Evolutionary conservation across 163 green algal species (phyloP), one percentile per base, ranked within the genome.

Genomic region (Coccomyxa subellipsoidea): DNA sequence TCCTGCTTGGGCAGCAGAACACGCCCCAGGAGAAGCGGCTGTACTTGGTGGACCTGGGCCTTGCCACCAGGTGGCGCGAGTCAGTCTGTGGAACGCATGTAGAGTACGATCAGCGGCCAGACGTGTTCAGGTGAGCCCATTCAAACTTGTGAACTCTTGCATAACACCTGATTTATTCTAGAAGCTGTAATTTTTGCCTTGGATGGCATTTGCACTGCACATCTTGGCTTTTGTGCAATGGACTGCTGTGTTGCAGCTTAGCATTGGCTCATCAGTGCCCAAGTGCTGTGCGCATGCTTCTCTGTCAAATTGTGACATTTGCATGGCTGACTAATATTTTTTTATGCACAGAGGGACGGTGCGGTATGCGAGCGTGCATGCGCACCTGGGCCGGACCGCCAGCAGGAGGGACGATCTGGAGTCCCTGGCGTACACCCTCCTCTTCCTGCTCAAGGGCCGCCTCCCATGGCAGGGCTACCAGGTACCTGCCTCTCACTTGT

Each of bases 381-480:
- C 97, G 40, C 97, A 99, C 88, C 90, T 99, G 40, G 97, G 97
- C 0, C 90, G 97, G 39, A 99, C 96, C 12, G 97, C 95, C 69
- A 95, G 88, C 47, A 89, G 97, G 29, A 89, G 97, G 9, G 97
- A 99, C 83, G 97, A 99, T 87, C 88, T 99, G 18, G 97, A 99
- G 93, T 97, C 91, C 1, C 92, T 99, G 37, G 97, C 96, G 18
- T 99, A 99, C 93, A 99, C 97, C 34, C 94, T 99, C 81, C 86
- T 99, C 15, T 99, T 99, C 88, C 92, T 99, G 84, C 91, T 99
- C 23, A 96, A 97, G 76, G 96, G 96, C 29, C 85, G 96, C 5
- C 88, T 99, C 85, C 96, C 96, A 4, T 99, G 96, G 96, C 97
- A 99, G 89, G 97, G 96, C 7, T 99, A 98, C 87, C 96, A 99